A percentile compares a stretch with the other conserved stretches of the same genome.
phyloP scores from a whole-genome alignment of 345 rosid genomes.

The Bretschneidera sinensis region DNA sequence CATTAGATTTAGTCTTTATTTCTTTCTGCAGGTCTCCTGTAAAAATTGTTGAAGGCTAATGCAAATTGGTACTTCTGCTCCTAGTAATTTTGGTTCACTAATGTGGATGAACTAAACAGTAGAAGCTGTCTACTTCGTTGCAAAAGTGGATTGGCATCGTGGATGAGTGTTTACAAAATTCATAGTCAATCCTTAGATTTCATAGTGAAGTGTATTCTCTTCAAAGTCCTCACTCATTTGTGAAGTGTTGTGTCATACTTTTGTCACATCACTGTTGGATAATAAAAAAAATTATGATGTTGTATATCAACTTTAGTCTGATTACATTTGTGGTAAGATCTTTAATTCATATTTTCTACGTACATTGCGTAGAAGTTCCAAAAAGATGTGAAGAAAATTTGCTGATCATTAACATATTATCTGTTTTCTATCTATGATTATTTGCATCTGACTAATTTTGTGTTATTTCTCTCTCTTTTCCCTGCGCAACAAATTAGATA shows the following conservation, averaged over 20 bases:
- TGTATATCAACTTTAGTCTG: background rate
- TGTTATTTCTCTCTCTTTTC: too few relatives aligned
- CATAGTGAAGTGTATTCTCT: background rate
- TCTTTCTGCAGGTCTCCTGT: slow-evolving; percentile 63
- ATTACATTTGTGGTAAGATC: background rate
- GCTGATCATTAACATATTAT: background rate
- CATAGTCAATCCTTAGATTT: background rate
- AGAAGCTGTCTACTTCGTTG: background rate
- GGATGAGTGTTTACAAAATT: background rate
- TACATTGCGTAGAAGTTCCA: background rate
- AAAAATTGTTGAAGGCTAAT: slow-evolving; percentile 74
- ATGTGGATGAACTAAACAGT: slow-evolving; percentile 13
- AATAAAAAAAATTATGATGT: too few relatives aligned
- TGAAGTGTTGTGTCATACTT: background rate
- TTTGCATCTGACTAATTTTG: background rate
- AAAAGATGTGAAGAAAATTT: background rate
- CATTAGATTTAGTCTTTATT: background rate
- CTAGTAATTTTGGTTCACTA: slow-evolving; percentile 6
- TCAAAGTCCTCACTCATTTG: background rate
- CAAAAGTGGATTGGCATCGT: background rate
- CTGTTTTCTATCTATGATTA: background rate
- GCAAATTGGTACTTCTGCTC: background rate
- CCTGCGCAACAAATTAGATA: too few relatives aligned
- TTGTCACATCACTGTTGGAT: background rate
- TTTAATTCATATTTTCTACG: background rate